phyloP scores from a whole-genome alignment of 169 alveolate genomes.

The Neospora caninum region DNA sequence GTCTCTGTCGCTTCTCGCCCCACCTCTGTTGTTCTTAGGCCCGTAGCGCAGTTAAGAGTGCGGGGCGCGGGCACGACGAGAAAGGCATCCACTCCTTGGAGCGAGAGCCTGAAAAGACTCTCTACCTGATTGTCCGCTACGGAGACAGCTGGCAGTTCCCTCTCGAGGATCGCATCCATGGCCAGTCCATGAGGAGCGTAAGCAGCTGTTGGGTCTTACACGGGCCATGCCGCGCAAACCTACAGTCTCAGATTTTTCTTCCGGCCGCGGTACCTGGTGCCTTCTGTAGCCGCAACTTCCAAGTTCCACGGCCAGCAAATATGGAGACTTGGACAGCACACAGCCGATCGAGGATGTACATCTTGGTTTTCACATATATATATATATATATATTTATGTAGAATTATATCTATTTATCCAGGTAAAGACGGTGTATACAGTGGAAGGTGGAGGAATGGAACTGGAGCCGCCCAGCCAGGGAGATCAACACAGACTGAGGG shows the following conservation, averaged over 20 bases:
- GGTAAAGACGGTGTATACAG: too few species aligned
- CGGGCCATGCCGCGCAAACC: too few species aligned
- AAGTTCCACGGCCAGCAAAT: neutral
- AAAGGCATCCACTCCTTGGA: slow-evolving; percentile 50
- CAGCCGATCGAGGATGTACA: neutral
- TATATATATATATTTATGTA: too few species aligned
- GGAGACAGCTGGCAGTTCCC: slow-evolving; percentile 69
- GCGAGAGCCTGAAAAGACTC: slow-evolving; percentile 34
- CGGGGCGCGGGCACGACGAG: slow-evolving; percentile 24
- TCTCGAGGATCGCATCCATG: slow-evolving; percentile 56
- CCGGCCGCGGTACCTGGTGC: too few species aligned
- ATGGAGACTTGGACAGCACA: too few species aligned
- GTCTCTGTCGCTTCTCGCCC: too few species aligned
- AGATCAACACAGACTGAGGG: too few species aligned
- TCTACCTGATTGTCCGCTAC: slow-evolving; percentile 57
- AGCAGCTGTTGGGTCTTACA: too few species aligned
- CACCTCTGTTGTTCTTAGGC: neutral
- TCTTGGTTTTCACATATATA: neutral
- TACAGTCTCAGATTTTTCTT: too few species aligned
- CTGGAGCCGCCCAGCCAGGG: too few species aligned
- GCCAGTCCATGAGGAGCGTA: slow-evolving; percentile 70
- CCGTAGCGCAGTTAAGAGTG: slow-evolving; percentile 23
- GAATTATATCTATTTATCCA: neutral
- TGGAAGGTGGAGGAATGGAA: too few species aligned
- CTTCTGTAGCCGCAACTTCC: too few species aligned